Evolutionary conservation across 2,329 filamentous ascomycete genomes (phyloP).

Genomic region (Aspergillus sojae): DNA sequence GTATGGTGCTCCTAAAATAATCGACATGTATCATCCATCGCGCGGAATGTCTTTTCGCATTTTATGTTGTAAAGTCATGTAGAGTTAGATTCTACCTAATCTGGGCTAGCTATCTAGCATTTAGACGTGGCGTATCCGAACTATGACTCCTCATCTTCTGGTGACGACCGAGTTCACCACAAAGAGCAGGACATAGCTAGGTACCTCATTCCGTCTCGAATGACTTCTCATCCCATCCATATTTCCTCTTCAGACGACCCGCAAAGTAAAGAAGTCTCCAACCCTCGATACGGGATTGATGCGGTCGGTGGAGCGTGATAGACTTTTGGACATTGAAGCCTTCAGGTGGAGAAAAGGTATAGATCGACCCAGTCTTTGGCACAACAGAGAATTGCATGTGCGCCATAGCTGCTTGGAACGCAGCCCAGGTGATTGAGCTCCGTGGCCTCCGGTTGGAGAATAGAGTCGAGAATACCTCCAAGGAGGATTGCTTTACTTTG

Average conservation of each 20-base stretch:
- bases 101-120: not conserved
- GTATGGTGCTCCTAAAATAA: no score
- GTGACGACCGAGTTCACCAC: not conserved
- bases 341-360: conserved; percentile 29
- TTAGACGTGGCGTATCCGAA: not conserved
- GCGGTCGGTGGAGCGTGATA: conserved; percentile 14
- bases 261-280: conserved; percentile 5
- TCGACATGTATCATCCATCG: no score
- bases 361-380: conserved; percentile 48
- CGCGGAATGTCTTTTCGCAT: fast-evolving
- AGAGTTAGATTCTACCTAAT: no score
- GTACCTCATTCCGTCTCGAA: not conserved
- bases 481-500: conserved; percentile 44
- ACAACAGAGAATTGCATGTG: conserved; percentile 47
- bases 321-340: not conserved
- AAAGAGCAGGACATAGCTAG: not conserved
- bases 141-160: not conserved
- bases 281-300: conserved; percentile 10
- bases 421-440: conserved; percentile 25
- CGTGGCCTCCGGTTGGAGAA: conserved; percentile 27
- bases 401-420: conserved; percentile 47
- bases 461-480: conserved; percentile 41
- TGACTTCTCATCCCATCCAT: not conserved
- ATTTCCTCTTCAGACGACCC: not conserved
- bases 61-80: no score